Evolutionary conservation across 2,329 filamentous ascomycete genomes (phyloP).

Genomic region (Shiraia sp.): DNA sequence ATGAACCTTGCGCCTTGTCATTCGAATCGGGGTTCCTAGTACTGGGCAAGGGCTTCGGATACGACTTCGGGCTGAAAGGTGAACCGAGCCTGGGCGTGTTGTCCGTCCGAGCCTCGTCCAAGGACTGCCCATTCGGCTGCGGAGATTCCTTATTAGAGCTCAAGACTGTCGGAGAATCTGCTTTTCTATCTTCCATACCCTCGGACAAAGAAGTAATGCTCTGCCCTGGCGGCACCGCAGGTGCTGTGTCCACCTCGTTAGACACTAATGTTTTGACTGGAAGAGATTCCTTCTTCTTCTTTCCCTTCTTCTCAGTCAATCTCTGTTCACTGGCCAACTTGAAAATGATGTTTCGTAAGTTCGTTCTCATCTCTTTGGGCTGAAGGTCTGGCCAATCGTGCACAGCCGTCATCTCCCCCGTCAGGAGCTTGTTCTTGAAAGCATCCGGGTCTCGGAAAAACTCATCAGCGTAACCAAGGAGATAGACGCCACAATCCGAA

Average conservation of each 20-base stretch:
- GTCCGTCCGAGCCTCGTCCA: not conserved
- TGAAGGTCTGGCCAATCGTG: constrained; percentile 60
- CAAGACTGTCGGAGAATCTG: not conserved
- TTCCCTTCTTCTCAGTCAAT: constrained; percentile 15
- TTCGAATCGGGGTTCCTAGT: not conserved
- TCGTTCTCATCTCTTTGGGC: constrained; percentile 62
- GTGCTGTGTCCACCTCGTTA: not conserved
- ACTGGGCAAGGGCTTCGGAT: not conserved
- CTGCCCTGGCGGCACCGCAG: no score
- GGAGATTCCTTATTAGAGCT: not conserved
- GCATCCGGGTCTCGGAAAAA: constrained; percentile 75
- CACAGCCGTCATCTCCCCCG: constrained; percentile 62
- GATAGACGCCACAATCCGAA: constrained; percentile 86
- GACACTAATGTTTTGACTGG: not conserved
- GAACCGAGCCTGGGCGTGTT: constrained; percentile 10
- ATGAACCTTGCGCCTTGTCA: not conserved
- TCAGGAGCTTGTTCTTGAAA: constrained; percentile 70
- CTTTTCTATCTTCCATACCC: no score
- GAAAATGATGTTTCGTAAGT: constrained; percentile 70
- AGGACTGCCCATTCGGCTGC: not conserved
- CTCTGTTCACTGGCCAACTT: constrained; percentile 58
- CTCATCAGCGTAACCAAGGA: constrained; percentile 81
- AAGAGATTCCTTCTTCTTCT: no score
- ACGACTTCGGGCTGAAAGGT: constrained; percentile 8
- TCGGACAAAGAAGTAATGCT: no score